phyloP scores from a whole-genome alignment of 345 rosid species.

The Populus euphratica region DNA sequence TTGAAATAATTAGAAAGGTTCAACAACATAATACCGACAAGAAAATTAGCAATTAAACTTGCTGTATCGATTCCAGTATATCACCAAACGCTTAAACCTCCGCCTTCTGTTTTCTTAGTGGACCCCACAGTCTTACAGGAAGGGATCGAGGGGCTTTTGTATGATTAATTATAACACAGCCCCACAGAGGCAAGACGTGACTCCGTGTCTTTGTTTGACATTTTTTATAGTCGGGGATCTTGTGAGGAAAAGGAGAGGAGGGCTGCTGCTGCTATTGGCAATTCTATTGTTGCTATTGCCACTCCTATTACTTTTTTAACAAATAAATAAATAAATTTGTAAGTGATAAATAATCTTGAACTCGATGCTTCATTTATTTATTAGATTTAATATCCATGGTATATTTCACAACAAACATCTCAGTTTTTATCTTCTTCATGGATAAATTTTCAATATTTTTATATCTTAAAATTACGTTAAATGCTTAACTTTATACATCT shows the following conservation, averaged over 20 bases:
- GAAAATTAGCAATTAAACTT: not conserved
- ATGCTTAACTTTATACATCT: no score
- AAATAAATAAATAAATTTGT: no score
- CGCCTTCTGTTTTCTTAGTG: not conserved
- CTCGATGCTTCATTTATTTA: no score
- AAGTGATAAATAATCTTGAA: no score
- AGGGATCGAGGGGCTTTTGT: not conserved
- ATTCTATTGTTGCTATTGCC: no score
- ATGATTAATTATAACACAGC: not conserved
- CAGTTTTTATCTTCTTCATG: no score
- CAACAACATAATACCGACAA: not conserved
- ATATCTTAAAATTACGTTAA: no score
- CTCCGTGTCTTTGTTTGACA: not conserved
- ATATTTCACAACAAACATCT: no score
- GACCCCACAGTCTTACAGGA: not conserved
- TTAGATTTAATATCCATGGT: no score
- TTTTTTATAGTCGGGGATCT: not conserved
- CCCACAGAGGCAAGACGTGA: not conserved
- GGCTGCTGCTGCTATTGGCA: no score
- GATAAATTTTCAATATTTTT: no score
- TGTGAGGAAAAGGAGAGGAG: not conserved
- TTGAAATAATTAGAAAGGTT: not conserved
- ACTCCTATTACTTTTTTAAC: no score
- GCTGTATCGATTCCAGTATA: not conserved
- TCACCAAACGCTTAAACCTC: not conserved